phyloP scores from a whole-genome alignment of 108 stramenopile species.

The Nannochloropsis granulata region DNA sequence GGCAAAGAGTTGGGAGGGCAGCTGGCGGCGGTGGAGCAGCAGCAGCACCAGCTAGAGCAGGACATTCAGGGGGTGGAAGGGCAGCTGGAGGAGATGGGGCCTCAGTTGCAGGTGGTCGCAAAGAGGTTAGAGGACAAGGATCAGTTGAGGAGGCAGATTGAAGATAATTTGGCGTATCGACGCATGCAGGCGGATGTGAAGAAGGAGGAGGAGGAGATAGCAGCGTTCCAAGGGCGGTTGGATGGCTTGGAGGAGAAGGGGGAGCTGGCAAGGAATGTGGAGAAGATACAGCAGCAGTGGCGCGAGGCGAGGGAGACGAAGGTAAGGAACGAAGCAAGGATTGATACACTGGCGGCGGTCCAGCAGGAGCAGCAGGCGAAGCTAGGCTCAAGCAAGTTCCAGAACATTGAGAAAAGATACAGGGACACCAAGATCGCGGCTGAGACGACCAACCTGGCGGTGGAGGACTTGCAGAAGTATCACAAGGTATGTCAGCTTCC shows the following conservation, averaged over 20 bases:
- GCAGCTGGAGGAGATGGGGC: neutral
- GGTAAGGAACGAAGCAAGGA: neutral
- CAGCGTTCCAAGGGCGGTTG: slow-evolving; percentile 41
- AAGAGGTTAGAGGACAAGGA: neutral
- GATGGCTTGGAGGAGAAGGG: slow-evolving; percentile 30
- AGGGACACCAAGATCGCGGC: slow-evolving; percentile 61
- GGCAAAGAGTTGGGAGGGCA: neutral
- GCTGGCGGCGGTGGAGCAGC: neutral
- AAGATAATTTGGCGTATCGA: neutral
- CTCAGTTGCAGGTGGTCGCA: neutral
- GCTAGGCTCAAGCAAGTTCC: slow-evolving; percentile 51
- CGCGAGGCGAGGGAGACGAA: neutral
- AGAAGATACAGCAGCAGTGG: neutral
- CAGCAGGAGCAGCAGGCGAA: slow-evolving; percentile 36
- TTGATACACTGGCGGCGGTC: neutral
- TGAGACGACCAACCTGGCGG: slow-evolving; percentile 78
- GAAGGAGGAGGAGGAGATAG: slow-evolving; percentile 11
- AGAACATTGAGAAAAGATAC: slow-evolving; percentile 68
- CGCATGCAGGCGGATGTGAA: neutral
- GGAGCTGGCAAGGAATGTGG: neutral
- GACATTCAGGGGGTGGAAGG: neutral
- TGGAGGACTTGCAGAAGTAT: slow-evolving; percentile 32
- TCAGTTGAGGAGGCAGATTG: neutral
- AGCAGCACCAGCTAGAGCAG: neutral
- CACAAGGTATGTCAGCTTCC: neutral